These are phyloP conservation scores for Jatropha curcas DNA, from an alignment of 345 rosid species.

Conservation along the genomic window DNA sequence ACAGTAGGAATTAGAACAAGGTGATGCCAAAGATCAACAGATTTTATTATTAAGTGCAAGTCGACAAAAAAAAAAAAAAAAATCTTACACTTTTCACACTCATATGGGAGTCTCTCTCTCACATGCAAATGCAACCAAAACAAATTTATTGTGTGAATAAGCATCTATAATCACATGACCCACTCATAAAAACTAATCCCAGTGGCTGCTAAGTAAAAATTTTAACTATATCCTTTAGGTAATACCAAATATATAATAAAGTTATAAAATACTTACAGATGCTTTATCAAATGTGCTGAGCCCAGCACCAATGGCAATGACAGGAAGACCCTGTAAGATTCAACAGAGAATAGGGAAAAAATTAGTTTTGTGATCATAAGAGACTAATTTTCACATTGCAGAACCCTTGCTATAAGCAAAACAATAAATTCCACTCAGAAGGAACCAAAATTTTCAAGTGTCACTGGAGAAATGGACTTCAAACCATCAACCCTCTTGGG, in stretches of 20 bases:
- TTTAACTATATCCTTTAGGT: background rate
- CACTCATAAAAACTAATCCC: background rate
- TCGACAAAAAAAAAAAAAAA: background rate
- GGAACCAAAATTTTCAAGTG: background rate
- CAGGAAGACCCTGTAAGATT: constrained; percentile 75
- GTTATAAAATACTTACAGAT: constrained; percentile 55
- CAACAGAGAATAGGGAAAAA: background rate
- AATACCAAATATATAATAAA: background rate
- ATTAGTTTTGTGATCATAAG: background rate
- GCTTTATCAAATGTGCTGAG: constrained; percentile 90
- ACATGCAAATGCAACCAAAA: background rate
- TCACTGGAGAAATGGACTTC: background rate
- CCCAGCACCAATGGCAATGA: constrained; percentile 80
- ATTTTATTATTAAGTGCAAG: background rate
- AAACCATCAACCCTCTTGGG: background rate
- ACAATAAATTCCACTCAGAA: background rate
- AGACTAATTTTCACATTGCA: background rate
- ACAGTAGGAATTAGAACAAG: background rate
- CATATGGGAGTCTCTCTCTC: background rate
- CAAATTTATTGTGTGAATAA: too few relatives aligned
- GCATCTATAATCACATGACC: background rate
- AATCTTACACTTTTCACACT: background rate
- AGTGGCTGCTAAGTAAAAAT: background rate
- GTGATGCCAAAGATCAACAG: background rate
- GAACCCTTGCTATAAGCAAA: background rate